phyloP scores from a whole-genome alignment of 139 green algal genomes.

The Edaphochlamys debaryana region DNA sequence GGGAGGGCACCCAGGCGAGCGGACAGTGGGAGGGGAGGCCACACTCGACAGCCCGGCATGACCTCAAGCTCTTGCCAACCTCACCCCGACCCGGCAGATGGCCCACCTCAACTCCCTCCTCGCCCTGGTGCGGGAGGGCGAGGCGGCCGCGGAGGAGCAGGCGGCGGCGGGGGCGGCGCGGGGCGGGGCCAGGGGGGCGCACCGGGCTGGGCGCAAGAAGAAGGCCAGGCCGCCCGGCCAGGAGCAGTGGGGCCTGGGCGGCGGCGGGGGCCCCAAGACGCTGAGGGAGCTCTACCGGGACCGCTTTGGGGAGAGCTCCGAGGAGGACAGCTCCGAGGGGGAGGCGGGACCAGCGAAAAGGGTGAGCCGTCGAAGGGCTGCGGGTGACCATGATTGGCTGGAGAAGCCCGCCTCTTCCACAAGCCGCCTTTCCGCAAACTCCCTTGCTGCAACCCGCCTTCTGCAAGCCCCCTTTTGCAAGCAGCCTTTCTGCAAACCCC shows the following conservation, averaged over 20 bases:
- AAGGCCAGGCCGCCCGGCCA: background rate
- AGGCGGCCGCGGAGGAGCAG: background rate
- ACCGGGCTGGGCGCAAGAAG: background rate
- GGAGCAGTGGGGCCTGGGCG: conserved; percentile 8
- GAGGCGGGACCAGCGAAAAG: background rate
- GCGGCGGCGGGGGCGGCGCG: background rate
- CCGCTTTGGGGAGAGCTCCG: conserved; percentile 20
- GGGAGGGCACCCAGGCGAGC: too few species aligned
- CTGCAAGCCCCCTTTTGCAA: too few species aligned
- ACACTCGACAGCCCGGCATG: background rate
- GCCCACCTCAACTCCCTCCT: background rate
- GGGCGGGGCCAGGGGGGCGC: background rate
- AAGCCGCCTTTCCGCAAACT: too few species aligned
- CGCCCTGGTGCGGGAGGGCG: background rate
- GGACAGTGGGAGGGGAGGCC: too few species aligned
- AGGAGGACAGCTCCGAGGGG: background rate
- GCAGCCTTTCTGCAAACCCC: too few species aligned
- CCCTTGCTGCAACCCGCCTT: too few species aligned
- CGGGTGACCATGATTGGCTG: too few species aligned
- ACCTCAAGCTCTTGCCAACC: background rate
- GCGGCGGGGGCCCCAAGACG: conserved; percentile 25
- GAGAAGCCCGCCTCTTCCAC: too few species aligned
- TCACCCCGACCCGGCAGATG: background rate
- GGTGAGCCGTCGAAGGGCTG: too few species aligned
- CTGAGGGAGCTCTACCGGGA: conserved; percentile 35